Percentiles rank a stretch among this genome's conserved stretches.
These are phyloP conservation scores for Vaccinium macrocarpon DNA, from an alignment of 148 eudicot species.

Conservation along the genomic window DNA sequence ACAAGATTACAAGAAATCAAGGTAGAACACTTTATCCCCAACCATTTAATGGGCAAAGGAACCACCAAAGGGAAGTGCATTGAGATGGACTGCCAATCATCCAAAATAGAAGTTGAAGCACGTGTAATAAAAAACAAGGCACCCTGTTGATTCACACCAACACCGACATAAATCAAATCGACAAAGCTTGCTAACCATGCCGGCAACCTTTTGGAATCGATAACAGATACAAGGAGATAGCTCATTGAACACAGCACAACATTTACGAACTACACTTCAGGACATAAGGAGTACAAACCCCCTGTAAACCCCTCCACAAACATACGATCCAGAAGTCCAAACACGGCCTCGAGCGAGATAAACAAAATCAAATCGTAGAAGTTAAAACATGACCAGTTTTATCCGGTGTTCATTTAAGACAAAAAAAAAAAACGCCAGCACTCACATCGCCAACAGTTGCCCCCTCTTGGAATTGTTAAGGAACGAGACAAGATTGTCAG, in stretches of 20 bases:
- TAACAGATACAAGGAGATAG: too few species aligned
- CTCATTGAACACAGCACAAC: too few species aligned
- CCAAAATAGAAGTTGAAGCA: not conserved
- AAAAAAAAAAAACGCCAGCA: not conserved
- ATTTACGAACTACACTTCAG: not conserved
- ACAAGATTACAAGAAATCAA: too few species aligned
- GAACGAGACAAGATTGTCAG: constrained; percentile 94
- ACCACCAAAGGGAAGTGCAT: not conserved
- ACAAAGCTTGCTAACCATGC: too few species aligned
- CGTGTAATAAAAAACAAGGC: not conserved
- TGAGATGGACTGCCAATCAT: not conserved
- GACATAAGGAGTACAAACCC: too few species aligned
- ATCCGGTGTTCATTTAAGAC: not conserved
- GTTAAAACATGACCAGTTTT: not conserved
- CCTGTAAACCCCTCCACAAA: not conserved
- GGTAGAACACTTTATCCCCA: not conserved
- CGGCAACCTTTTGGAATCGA: too few species aligned
- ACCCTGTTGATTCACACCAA: too few species aligned
- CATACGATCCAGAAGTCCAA: not conserved
- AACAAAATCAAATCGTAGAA: not conserved
- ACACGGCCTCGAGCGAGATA: not conserved
- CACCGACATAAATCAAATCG: too few species aligned
- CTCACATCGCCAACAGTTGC: constrained; percentile 91
- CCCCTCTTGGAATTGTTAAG: constrained; percentile 92
- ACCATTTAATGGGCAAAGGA: not conserved